These are phyloP conservation scores for Cladosporium phlei DNA, from an alignment of 2,329 filamentous ascomycete genomes.

Conservation along the genomic window DNA sequence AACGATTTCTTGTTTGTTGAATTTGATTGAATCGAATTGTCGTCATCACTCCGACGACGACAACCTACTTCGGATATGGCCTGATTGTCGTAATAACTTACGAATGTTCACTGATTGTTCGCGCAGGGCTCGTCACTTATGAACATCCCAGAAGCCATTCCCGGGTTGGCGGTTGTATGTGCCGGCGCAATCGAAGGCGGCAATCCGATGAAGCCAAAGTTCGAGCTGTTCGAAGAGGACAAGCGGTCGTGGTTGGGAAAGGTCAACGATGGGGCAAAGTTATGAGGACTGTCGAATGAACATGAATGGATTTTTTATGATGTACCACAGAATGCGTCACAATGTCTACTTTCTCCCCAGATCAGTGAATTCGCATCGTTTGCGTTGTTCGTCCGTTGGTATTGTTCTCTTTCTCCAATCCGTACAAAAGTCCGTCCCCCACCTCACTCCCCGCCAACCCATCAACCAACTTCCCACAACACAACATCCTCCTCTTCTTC, in stretches of 20 bases:
- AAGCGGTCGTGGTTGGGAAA: constrained; percentile 6
- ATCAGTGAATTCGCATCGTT: neutral
- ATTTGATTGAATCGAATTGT: neutral
- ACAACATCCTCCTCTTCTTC: neutral
- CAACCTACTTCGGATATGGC: neutral
- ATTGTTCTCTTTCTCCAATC: constrained; percentile 7
- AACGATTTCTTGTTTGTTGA: neutral
- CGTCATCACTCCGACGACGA: too few species aligned
- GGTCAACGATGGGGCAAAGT: constrained; percentile 1
- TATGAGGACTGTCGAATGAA: neutral
- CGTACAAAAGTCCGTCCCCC: neutral
- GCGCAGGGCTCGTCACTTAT: constrained; percentile 7
- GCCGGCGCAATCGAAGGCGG: constrained; percentile 2
- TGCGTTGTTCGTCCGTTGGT: neutral
- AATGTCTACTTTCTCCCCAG: neutral
- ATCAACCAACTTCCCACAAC: constrained; percentile 1
- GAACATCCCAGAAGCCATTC: constrained; percentile 1
- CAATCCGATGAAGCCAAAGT: constrained; percentile 6
- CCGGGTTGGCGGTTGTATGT: constrained; percentile 3
- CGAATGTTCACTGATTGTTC: neutral
- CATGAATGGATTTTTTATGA: neutral
- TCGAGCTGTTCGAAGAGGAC: constrained; percentile 13
- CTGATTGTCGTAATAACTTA: neutral
- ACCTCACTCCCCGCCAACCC: neutral
- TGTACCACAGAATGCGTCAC: too few species aligned